A percentile compares a stretch with the other conserved stretches of the same genome.
Evolutionary conservation across 129 eudicot genomes (phyloP).

Genomic region (Daucus carota): DH1_v3.0 NC_030382.2:33255001-33255500

Average conservation of each 20-base stretch:
- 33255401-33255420: conserved; percentile 57
- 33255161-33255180: too few species aligned
- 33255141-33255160: too few species aligned
- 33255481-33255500: conserved; percentile 42
- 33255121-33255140: too few species aligned
- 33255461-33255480: conserved; percentile 32
- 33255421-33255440: conserved; percentile 13
- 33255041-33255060: too few species aligned
- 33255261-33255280: neutral
- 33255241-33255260: neutral
- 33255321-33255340: neutral
- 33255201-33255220: neutral
- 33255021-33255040: too few species aligned
- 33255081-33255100: too few species aligned
- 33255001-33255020: too few species aligned
- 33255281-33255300: neutral
- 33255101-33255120: too few species aligned
- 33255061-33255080: too few species aligned
- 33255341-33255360: neutral
- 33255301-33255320: neutral
- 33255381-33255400: conserved; percentile 54
- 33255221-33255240: neutral
- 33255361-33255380: conserved; percentile 36
- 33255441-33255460: neutral
- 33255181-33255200: neutral